Conservation (phyloP, 2,329 filamentous ascomycete species). For the Mycogone perniciosa region DNA sequence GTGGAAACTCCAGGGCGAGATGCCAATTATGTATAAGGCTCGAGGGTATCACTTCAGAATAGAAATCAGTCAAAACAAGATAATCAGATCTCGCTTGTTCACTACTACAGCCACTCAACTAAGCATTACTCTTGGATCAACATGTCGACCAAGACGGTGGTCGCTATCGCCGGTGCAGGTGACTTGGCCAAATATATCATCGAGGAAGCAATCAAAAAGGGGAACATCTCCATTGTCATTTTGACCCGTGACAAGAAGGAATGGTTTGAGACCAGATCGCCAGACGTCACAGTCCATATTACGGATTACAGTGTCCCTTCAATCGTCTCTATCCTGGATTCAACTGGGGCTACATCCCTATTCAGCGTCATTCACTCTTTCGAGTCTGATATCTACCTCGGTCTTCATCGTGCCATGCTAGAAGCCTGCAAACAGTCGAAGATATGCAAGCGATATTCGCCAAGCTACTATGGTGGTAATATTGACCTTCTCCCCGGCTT, state of each 20-base stretch:
- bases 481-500: slow-evolving; percentile 1
- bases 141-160: background rate
- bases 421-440: slow-evolving; percentile 1
- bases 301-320: background rate
- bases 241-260: background rate
- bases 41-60: too few species aligned
- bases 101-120: too few species aligned
- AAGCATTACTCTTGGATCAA: background rate
- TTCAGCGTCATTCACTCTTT: slow-evolving; percentile 1
- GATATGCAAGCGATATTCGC: slow-evolving; percentile 4
- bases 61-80: too few species aligned
- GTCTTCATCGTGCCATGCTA: background rate
- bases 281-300: background rate
- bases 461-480: slow-evolving; percentile 2
- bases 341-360: background rate
- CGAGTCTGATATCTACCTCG: background rate
- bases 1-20: too few species aligned
- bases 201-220: background rate
- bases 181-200: slow-evolving; percentile 2
- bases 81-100: too few species aligned
- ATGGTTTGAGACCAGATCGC: slow-evolving; percentile 1
- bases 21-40: too few species aligned
- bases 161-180: slow-evolving; percentile 1
- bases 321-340: background rate
- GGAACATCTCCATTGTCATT: slow-evolving; percentile 10